Conservation (phyloP, 805 yeast species). For the Lachancea meyersii region DNA sequence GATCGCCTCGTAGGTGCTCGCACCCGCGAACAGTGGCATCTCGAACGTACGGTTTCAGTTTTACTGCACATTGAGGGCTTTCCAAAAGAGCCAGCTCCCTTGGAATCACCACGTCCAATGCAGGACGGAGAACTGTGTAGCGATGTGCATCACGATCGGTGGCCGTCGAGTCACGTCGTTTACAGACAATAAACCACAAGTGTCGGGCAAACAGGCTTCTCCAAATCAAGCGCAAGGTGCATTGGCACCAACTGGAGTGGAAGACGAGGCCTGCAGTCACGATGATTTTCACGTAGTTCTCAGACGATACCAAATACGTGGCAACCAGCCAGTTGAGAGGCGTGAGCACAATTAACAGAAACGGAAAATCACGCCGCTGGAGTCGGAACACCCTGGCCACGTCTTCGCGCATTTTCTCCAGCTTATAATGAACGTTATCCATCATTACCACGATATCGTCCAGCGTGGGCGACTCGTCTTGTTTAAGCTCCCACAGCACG, state of each 20-base stretch:
- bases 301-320: conserved; percentile 10
- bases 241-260: conserved; percentile 28
- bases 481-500: conserved; percentile 15
- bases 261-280: conserved; percentile 12
- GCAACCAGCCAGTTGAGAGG: conserved; percentile 20
- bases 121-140: not conserved
- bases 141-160: not conserved
- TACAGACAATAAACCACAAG: conserved; percentile 9
- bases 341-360: conserved; percentile 12
- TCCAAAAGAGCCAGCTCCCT: not conserved
- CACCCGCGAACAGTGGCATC: not conserved
- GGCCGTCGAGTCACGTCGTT: not conserved
- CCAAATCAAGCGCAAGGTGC: conserved; percentile 26
- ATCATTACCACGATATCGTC: conserved; percentile 27
- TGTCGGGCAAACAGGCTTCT: conserved; percentile 20
- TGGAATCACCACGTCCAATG: not conserved
- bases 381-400: not conserved
- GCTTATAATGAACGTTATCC: conserved; percentile 23
- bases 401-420: conserved; percentile 20
- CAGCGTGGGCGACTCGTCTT: conserved; percentile 29
- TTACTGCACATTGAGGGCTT: conserved; percentile 7
- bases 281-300: conserved; percentile 12
- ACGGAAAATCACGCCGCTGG: not conserved
- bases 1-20: not conserved
- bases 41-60: conserved; percentile 1